Conservation (phyloP, 2,329 filamentous ascomycete genomes). For the Cercospora sp. region DNA sequence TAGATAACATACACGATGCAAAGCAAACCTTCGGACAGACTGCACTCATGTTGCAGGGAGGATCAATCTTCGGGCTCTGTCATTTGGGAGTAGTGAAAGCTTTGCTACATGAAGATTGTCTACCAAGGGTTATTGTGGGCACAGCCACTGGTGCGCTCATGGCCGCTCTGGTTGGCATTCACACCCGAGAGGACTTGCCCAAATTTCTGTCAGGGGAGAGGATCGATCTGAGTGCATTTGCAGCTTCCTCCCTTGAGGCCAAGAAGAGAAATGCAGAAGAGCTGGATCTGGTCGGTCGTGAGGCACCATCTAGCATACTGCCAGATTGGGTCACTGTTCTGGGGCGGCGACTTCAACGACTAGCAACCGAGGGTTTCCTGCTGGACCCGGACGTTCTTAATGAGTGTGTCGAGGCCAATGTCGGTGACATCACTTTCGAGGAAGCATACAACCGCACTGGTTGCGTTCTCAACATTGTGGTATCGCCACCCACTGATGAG, state of each 20-base stretch:
- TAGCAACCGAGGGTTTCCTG: constrained; percentile 76
- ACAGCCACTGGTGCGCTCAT: constrained; percentile 89
- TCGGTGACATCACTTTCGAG: constrained; percentile 88
- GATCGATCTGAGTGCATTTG: constrained; percentile 81
- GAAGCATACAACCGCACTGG: constrained; percentile 87
- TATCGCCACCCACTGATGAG: constrained; percentile 73
- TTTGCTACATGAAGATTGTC: constrained; percentile 70
- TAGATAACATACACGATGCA: constrained; percentile 84
- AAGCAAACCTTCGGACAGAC: constrained; percentile 85
- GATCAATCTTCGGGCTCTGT: constrained; percentile 87
- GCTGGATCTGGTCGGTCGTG: constrained; percentile 2
- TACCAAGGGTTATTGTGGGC: constrained; percentile 88
- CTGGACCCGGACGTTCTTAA: constrained; percentile 72
- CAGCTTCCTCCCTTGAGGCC: constrained; percentile 44
- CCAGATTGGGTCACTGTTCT: constrained; percentile 56
- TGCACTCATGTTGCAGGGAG: constrained; percentile 78
- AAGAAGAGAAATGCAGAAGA: constrained; percentile 23
- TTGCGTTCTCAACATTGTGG: constrained; percentile 85
- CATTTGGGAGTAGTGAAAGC: constrained; percentile 86
- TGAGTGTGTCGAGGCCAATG: constrained; percentile 78
- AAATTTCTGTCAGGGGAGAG: constrained; percentile 73
- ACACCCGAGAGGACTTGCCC: constrained; percentile 81
- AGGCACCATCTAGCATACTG: constrained; percentile 60
- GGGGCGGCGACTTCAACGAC: constrained; percentile 65
- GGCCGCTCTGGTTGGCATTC: constrained; percentile 82